Conservation (phyloP, 2,329 filamentous ascomycete genomes). For the Juglanconis oblonga region DNA sequence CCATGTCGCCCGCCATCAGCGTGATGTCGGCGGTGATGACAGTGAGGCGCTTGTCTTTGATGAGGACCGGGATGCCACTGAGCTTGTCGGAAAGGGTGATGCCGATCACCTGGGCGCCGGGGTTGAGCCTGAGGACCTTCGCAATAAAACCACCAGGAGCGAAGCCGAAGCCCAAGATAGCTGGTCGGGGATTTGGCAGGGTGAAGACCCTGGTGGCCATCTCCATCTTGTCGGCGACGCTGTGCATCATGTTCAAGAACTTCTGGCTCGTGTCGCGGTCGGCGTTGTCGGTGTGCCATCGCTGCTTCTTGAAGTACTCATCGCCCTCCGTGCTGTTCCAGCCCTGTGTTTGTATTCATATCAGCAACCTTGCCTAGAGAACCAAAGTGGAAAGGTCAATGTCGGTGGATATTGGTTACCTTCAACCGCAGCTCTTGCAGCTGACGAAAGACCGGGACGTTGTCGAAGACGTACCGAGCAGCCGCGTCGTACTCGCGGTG, state of each 20-base stretch:
- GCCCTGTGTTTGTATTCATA: slow-evolving; percentile 30
- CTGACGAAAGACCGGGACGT: background rate
- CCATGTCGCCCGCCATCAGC: slow-evolving; percentile 49
- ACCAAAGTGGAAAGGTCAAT: background rate
- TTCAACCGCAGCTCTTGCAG: background rate
- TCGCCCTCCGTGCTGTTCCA: slow-evolving; percentile 43
- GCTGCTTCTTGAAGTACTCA: slow-evolving; percentile 38
- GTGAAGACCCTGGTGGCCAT: slow-evolving; percentile 29
- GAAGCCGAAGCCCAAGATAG: slow-evolving; percentile 53
- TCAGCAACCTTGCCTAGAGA: background rate
- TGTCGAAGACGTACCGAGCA: background rate
- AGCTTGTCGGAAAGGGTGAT: slow-evolving; percentile 6
- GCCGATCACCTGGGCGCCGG: slow-evolving; percentile 27
- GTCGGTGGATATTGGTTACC: background rate
- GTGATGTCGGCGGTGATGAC: slow-evolving; percentile 41
- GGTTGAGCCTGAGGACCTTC: slow-evolving; percentile 34
- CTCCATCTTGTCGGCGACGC: slow-evolving; percentile 42
- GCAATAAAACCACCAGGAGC: slow-evolving; percentile 52
- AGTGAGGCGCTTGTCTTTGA: slow-evolving; percentile 1
- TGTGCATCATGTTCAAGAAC: slow-evolving; percentile 42
- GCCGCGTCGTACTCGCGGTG: background rate
- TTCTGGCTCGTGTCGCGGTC: slow-evolving; percentile 16
- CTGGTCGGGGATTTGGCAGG: slow-evolving; percentile 18
- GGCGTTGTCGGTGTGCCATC: slow-evolving; percentile 33
- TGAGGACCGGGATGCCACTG: slow-evolving; percentile 8